phyloP scores from a whole-genome alignment of 2,329 filamentous ascomycete species.

The Whalleya microplaca region DNA sequence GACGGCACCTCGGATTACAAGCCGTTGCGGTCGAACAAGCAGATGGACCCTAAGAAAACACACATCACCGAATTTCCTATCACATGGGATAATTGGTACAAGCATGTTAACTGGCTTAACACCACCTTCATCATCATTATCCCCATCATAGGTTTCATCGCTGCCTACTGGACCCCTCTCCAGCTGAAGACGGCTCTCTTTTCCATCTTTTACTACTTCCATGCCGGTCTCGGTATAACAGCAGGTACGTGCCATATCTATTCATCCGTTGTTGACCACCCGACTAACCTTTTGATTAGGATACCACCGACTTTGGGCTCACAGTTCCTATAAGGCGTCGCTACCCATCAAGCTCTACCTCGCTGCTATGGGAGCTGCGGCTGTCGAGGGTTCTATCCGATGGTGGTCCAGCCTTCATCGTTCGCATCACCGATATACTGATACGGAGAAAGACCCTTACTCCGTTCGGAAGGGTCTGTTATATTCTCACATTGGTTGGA shows the following conservation, averaged over 20 bases:
- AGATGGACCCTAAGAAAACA: constrained; percentile 66
- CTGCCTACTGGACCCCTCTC: constrained; percentile 75
- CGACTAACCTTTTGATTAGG: constrained; percentile 19
- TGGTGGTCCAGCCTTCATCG: constrained; percentile 56
- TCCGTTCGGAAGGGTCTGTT: constrained; percentile 54
- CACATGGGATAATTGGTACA: constrained; percentile 82
- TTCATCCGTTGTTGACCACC: not conserved
- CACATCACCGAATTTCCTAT: constrained; percentile 85
- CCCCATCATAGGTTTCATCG: constrained; percentile 73
- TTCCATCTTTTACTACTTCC: constrained; percentile 50
- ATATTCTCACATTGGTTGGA: constrained; percentile 56
- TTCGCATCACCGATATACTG: constrained; percentile 56
- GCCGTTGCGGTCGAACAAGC: constrained; percentile 51
- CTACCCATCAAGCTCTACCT: constrained; percentile 51
- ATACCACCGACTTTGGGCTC: constrained; percentile 46
- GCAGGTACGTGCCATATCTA: constrained; percentile 30
- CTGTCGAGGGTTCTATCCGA: constrained; percentile 52
- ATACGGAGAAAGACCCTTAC: constrained; percentile 57
- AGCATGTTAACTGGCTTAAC: constrained; percentile 95
- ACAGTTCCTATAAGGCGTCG: constrained; percentile 50
- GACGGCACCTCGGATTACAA: constrained; percentile 42
- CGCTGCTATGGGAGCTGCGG: constrained; percentile 50
- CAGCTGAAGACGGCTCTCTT: constrained; percentile 36
- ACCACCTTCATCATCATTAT: constrained; percentile 78
- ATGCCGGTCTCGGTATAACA: constrained; percentile 41